Evolutionary conservation across 2,329 filamentous ascomycete species (phyloP), one percentile per base, ranked within the genome.

Genomic region (Cladosporium phlei): DNA sequence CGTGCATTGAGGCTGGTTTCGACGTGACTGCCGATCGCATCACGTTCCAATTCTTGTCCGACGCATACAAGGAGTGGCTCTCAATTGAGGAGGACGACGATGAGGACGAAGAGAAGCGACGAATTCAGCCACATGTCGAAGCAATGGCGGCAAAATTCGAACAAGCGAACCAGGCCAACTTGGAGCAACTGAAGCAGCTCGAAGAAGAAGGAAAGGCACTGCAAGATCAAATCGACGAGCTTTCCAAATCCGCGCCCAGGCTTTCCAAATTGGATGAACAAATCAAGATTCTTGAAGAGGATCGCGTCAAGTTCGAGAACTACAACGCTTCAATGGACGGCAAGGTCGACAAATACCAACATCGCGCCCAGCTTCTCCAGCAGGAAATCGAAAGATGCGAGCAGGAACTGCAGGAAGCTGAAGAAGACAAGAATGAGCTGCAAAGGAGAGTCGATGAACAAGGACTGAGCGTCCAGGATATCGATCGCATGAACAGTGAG

Each of bases 401-500:
- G 45, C 70, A 76, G 7, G 89, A 95, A 59, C 72, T 95, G 25
- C 77, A 79, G 49, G 85, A 88, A 58, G 86, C 85, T 0, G 90
- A 97, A 54, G 82, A 86, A 12, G 93, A 98, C 65, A 82, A 88
- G 52, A 72, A 80, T 32, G 77, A 78, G 22, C 76, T 98, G 8
- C 91, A 97, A 65, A 82, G 85, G 49, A 83, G 86, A 22, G 89
- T 98, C 21, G 93, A 97, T 66, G 83, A 85, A 57, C 88, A 95
- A 63, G 93, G 93, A 2, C 90, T 98, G 64, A 94, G 89, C 60
- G 94, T 96, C 69, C 86, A 93, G 69, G 93, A 98, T 77, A 97
- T 98, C 63, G 93, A 98, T 76, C 88, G 93, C 66, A 96, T 98
- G 91, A 95, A 89, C 57, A 84, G 87, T 27, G 93, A 98, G 66